phyloP scores from a whole-genome alignment of 2,329 filamentous ascomycete genomes.

The Xylaria sp. region DNA sequence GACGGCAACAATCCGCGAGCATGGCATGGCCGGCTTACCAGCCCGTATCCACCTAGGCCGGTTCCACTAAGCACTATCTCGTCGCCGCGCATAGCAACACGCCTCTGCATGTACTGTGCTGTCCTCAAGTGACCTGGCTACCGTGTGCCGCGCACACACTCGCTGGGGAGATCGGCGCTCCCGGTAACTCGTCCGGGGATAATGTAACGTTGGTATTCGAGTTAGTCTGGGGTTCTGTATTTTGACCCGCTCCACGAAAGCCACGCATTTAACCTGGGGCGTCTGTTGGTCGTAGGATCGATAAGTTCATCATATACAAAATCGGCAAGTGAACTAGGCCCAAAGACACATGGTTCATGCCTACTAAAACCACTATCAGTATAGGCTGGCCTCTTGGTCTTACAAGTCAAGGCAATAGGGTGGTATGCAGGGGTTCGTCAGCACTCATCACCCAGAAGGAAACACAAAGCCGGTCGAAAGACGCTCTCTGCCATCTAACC shows the following conservation, averaged over 20 bases:
- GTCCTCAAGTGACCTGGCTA: not conserved
- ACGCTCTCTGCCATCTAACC: not conserved
- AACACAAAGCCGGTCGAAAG: not conserved
- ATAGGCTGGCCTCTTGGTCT: not conserved
- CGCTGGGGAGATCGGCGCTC: slow-evolving; percentile 8
- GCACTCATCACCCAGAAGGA: not conserved
- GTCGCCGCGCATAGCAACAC: slow-evolving; percentile 17
- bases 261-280: not conserved
- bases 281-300: not conserved
- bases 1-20: slow-evolving; percentile 40
- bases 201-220: slow-evolving; percentile 13
- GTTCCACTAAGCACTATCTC: slow-evolving; percentile 28
- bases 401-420: not conserved
- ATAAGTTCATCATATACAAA: not conserved
- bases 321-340: not conserved
- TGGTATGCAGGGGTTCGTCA: not conserved
- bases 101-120: slow-evolving; percentile 1
- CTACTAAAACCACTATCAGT: no score
- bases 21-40: slow-evolving; percentile 34
- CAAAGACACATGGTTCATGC: not conserved
- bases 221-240: slow-evolving; percentile 6
- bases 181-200: slow-evolving; percentile 4
- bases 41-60: slow-evolving; percentile 28
- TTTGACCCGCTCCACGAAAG: not conserved
- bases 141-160: not conserved